phyloP scores from a whole-genome alignment of 164 flowering plant genomes.

The Magnolia changhungtana region DNA sequence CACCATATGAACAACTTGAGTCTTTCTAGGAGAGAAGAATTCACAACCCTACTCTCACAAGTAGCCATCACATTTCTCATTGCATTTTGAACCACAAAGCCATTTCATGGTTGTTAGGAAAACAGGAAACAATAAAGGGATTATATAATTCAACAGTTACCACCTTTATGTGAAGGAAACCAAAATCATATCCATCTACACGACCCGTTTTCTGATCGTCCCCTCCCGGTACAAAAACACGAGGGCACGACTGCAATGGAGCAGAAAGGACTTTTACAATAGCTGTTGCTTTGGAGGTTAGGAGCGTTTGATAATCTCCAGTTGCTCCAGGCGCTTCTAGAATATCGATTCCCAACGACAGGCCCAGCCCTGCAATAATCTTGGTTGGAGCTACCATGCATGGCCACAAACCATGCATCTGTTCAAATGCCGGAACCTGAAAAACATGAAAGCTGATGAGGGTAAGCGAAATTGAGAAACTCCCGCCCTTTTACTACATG shows the following conservation, averaged over 20 bases:
- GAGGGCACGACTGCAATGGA: conserved; percentile 59
- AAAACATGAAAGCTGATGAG: conserved; percentile 2
- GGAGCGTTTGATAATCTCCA: conserved; percentile 88
- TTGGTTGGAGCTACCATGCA: conserved; percentile 99
- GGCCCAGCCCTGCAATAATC: conserved; percentile 92
- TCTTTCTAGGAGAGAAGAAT: too few relatives aligned
- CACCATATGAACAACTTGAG: too few relatives aligned
- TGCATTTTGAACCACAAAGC: too few relatives aligned
- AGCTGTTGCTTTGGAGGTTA: conserved; percentile 86
- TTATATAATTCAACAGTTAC: background rate
- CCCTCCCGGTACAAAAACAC: conserved; percentile 85
- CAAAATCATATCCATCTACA: conserved; percentile 17
- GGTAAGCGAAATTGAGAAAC: background rate
- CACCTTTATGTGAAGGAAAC: background rate
- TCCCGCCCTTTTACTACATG: background rate
- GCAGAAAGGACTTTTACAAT: conserved; percentile 82
- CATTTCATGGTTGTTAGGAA: conserved; percentile 50
- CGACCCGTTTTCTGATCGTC: conserved; percentile 77
- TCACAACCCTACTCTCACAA: too few relatives aligned
- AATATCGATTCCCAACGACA: conserved; percentile 91
- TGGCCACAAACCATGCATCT: conserved; percentile 75
- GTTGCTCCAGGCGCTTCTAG: conserved; percentile 99
- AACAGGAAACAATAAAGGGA: too few relatives aligned
- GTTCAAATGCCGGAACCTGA: conserved; percentile 82
- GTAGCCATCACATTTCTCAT: too few relatives aligned